A percentile compares a stretch with the other conserved stretches of the same genome.
These are phyloP conservation scores for Brassica incana DNA, from an alignment of 345 rosid genomes.

Conservation along the genomic window DNA sequence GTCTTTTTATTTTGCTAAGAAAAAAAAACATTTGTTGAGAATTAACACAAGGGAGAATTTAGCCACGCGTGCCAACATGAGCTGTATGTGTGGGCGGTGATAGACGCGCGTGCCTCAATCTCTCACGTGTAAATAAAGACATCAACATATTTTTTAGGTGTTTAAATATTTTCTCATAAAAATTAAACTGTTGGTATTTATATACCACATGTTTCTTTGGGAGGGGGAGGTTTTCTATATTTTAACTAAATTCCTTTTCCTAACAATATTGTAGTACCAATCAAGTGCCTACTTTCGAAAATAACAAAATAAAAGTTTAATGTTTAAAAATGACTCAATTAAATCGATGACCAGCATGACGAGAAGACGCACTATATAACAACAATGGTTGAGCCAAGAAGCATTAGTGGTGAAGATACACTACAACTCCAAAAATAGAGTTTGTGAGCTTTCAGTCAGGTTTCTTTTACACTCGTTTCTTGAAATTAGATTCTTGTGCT, in stretches of 20 bases:
- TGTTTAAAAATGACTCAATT: not conserved
- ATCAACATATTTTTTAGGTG: not conserved
- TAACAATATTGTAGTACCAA: not conserved
- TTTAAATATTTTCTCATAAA: not conserved
- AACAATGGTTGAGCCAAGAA: conserved; percentile 24
- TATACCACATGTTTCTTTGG: not conserved
- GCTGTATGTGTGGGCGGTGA: conserved; percentile 41
- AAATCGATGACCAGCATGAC: conserved; percentile 23
- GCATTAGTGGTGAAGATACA: conserved; percentile 27
- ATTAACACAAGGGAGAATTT: not conserved
- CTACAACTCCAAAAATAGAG: conserved; percentile 12
- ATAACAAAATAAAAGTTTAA: conserved; percentile 1
- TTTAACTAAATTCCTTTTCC: not conserved
- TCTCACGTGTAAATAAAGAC: conserved; percentile 63
- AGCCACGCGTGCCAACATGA: conserved; percentile 55
- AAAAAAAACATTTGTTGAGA: too few relatives aligned
- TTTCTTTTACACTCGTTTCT: not conserved
- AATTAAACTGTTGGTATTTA: not conserved
- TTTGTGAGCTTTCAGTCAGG: conserved; percentile 10
- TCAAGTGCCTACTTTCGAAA: conserved; percentile 3
- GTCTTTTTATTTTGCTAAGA: not conserved
- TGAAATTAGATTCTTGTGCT: conserved; percentile 23
- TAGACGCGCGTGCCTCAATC: conserved; percentile 51
- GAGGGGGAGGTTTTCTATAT: not conserved
- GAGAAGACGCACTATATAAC: conserved; percentile 39